Evolutionary conservation across 352 stramenopile species (phyloP).

Genomic region (Pythium utonaiense): DNA sequence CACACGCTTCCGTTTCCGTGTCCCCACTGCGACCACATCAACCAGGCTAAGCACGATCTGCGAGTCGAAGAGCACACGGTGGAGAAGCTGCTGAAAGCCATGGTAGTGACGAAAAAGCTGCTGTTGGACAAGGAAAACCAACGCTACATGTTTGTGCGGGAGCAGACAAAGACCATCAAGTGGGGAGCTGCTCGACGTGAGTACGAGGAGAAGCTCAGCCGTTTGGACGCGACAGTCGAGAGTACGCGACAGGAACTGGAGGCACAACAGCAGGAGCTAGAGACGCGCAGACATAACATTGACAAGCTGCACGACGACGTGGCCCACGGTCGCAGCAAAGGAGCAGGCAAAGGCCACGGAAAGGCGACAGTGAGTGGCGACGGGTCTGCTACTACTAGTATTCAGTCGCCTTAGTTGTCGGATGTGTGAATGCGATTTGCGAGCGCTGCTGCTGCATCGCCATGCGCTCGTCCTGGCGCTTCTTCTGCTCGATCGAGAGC

Average conservation of each 20-base stretch:
- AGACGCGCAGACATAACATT: constrained; percentile 3
- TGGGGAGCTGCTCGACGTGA: constrained; percentile 57
- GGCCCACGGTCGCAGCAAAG: constrained; percentile 35
- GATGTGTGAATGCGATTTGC: constrained; percentile 22
- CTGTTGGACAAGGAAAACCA: constrained; percentile 46
- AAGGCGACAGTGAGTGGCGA: background rate
- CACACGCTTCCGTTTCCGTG: constrained; percentile 64
- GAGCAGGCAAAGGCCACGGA: constrained; percentile 38
- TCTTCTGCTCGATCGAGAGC: constrained; percentile 63
- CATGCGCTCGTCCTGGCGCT: constrained; percentile 35
- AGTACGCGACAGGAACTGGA: constrained; percentile 19
- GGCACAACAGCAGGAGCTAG: constrained; percentile 13
- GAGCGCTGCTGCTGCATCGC: constrained; percentile 34
- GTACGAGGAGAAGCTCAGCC: constrained; percentile 34
- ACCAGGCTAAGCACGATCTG: constrained; percentile 23
- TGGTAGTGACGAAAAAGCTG: constrained; percentile 29
- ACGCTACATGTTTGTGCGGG: constrained; percentile 40
- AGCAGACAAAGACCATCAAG: constrained; percentile 40
- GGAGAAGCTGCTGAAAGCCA: constrained; percentile 30
- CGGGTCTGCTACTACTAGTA: background rate
- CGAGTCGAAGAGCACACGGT: constrained; percentile 20
- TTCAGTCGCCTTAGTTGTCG: constrained; percentile 8
- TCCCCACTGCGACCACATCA: constrained; percentile 48
- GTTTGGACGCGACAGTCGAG: constrained; percentile 28
- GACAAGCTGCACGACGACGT: constrained; percentile 26